These are phyloP conservation scores for Lophiotrema nucula DNA, from an alignment of 495 filamentous ascomycete genomes.

Conservation along the genomic window DNA sequence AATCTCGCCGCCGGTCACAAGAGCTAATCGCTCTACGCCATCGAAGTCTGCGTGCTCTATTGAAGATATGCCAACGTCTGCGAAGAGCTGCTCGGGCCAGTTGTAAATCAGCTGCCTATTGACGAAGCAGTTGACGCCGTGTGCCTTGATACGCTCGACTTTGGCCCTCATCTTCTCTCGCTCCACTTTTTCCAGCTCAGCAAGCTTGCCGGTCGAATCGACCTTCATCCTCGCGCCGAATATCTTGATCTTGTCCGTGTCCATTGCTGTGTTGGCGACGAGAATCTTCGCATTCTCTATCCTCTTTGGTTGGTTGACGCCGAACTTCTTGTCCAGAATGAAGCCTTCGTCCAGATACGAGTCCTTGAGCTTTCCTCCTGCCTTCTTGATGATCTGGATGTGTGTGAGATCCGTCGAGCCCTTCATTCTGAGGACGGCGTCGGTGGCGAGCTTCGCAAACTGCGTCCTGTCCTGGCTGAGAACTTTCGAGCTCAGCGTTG, in stretches of 20 bases:
- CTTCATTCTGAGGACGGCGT: constrained; percentile 86
- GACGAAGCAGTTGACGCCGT: constrained; percentile 99
- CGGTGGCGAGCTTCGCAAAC: constrained; percentile 86
- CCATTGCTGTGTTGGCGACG: constrained; percentile 97
- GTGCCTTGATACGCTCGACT: constrained; percentile 97
- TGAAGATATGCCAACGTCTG: constrained; percentile 94
- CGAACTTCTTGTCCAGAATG: constrained; percentile 97
- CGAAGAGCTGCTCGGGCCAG: constrained; percentile 98
- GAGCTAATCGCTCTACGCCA: constrained; percentile 88
- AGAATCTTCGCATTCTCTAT: constrained; percentile 98
- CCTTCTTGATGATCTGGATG: constrained; percentile 99
- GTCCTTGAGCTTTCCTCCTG: constrained; percentile 92
- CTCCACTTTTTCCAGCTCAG: constrained; percentile 95
- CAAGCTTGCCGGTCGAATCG: constrained; percentile 89
- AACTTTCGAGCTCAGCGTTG: constrained; percentile 97
- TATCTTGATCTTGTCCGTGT: constrained; percentile 99
- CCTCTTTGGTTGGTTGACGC: constrained; percentile 96
- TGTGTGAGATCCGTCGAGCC: constrained; percentile 93
- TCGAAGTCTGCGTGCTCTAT: constrained; percentile 99
- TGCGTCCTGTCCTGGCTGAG: constrained; percentile 90
- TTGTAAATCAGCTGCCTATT: constrained; percentile 99
- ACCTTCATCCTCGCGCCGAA: constrained; percentile 96
- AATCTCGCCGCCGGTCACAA: constrained; percentile 97
- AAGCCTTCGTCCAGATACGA: constrained; percentile 98
- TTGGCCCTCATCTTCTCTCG: constrained; percentile 99